Evolutionary conservation across 257 asterid genomes (phyloP), one percentile per base, ranked within the genome.

Genomic region (Perilla frutescens): DNA sequence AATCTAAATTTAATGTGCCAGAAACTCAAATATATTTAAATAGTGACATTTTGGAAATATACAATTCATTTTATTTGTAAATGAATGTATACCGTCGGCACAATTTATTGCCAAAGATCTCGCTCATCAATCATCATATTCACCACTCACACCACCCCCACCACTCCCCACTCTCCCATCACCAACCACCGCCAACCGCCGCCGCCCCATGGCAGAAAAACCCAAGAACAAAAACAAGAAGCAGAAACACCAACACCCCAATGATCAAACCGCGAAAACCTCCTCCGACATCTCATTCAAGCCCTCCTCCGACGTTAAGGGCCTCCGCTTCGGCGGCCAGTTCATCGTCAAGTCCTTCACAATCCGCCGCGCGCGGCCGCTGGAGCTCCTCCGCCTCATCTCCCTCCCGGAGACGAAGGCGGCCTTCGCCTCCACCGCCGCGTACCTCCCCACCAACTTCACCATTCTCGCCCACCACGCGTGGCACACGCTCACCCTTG

Each of bases 381-480:
- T 78, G 0, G 98, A 95, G 74, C 86, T 92, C 78, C 72, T 83
- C 77, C 89, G 90, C 79, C 97, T 95, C 80, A 96, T 92, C 68
- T 85, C 88, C 3, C 89, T 95, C 4, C 93, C 96, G 13, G 85
- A 87, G 71, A 34, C 71, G 54, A 32, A 66, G 61, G 68, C 77
- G 0, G 77, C 81, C 0, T 87, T 95, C 71, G 73, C 91, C n/a
- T 95, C 99, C 58, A 83, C 93, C 68, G 84, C 96, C 54, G 90
- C 91, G 0, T 95, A 77, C 77, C 70, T 95, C 47, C 98, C 99
- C 6, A 92, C 97, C 12, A 95, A 95, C 73, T 95, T 95, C 88
- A 95, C 99, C 29, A 95, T 95, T 77, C 87, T 95, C 31, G 99
- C 99, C 0, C 99, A 95, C 82, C 96, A 88, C 74, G 99, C 99